Evolutionary conservation across 192 early-diverging fungal genomes (phyloP).

Genomic region (Gonapodya prolifera): DNA sequence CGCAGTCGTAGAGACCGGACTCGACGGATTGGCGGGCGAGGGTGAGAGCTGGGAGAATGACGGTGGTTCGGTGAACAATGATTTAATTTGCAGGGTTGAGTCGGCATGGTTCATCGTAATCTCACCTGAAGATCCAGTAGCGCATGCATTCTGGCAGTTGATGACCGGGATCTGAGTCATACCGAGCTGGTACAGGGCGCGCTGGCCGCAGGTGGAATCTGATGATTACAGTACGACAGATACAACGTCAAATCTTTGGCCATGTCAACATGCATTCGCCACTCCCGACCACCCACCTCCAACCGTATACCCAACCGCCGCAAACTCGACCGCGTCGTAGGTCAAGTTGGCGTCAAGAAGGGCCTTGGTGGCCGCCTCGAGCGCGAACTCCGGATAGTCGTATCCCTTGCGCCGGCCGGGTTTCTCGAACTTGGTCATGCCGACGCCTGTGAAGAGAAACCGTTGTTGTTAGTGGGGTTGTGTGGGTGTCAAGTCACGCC

Average conservation of each 20-base stretch:
- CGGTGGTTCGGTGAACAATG: too few relatives aligned
- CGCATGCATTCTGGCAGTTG: conserved; percentile 56
- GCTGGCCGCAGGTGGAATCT: conserved; percentile 56
- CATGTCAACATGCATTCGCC: too few relatives aligned
- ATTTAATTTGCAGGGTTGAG: too few relatives aligned
- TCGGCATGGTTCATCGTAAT: too few relatives aligned
- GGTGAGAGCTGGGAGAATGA: conserved; percentile 55
- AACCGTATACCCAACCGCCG: not conserved
- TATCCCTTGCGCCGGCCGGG: conserved; percentile 4
- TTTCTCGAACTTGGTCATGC: conserved; percentile 44
- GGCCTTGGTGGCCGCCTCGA: conserved; percentile 52
- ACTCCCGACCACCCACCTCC: not conserved
- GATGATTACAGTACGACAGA: too few relatives aligned
- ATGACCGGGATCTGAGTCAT: conserved; percentile 56
- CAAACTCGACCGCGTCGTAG: conserved; percentile 45
- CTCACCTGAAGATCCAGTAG: not conserved
- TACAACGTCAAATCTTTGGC: too few relatives aligned
- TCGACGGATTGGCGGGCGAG: conserved; percentile 47
- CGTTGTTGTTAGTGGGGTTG: not conserved
- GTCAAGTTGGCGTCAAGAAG: conserved; percentile 54
- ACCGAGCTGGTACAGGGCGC: conserved; percentile 56
- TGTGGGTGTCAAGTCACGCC: not conserved
- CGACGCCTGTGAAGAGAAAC: too few relatives aligned
- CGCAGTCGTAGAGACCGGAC: conserved; percentile 45
- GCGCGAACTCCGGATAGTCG: conserved; percentile 21